A percentile compares a stretch with the other conserved stretches of the same genome.
phyloP scores from a whole-genome alignment of 768 basidiomycete genomes.

The Cystobasidium ongulense region DNA sequence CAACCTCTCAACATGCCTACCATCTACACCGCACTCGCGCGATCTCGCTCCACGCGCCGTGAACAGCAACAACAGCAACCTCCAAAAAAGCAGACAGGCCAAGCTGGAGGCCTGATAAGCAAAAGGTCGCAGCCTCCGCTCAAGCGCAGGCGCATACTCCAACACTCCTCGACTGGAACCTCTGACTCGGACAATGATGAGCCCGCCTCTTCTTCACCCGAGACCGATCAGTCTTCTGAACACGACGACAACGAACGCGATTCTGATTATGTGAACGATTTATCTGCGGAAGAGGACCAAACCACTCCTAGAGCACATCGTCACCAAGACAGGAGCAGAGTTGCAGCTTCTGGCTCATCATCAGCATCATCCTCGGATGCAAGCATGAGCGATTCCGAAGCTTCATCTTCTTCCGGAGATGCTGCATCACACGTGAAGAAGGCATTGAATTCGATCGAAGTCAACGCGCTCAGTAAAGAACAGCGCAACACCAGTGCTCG shows the following conservation, averaged over 20 bases:
- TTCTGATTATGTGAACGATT: constrained; percentile 16
- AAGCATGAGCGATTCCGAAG: not conserved
- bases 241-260: constrained; percentile 24
- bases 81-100: not conserved
- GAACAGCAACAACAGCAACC: not conserved
- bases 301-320: not conserved
- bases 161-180: constrained; percentile 8
- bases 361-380: not conserved
- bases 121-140: constrained; percentile 4
- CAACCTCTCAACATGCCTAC: not conserved
- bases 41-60: not conserved
- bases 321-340: not conserved
- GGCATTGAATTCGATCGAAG: not conserved
- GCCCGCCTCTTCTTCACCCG: not conserved
- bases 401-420: not conserved
- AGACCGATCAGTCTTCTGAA: constrained; percentile 8
- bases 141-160: constrained; percentile 14
- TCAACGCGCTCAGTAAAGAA: not conserved
- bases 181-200: constrained; percentile 7
- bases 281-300: not conserved
- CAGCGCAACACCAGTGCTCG: not conserved
- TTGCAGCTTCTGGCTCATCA: not conserved
- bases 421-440: not conserved
- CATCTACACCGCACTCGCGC: not conserved
- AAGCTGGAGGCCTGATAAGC: not conserved